Conservation (phyloP, 768 basidiomycete genomes). For the Stropharia rugosoannulata region DNA sequence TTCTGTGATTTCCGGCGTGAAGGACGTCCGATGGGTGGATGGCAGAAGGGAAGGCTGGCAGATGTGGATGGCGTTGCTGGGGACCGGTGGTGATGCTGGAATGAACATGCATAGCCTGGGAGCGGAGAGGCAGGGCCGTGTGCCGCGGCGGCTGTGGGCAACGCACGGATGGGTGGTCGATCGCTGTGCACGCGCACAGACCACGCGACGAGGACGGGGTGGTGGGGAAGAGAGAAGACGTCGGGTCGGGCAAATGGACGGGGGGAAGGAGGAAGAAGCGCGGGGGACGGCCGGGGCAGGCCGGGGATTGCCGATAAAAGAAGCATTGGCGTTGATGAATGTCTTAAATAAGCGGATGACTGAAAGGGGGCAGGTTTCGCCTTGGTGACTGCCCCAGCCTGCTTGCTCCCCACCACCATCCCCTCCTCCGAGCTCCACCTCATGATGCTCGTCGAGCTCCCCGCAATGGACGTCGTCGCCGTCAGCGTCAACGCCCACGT, state of each 20-base stretch:
- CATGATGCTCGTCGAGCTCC: constrained; percentile 22
- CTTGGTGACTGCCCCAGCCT: constrained; percentile 11
- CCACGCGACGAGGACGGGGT: neutral
- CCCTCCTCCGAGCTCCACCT: neutral
- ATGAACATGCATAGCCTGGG: too few relatives aligned
- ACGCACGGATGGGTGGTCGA: neutral
- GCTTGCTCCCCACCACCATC: constrained; percentile 2
- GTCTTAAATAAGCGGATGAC: neutral
- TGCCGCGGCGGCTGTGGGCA: too few relatives aligned
- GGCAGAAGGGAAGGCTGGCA: too few relatives aligned
- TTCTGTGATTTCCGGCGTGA: too few relatives aligned
- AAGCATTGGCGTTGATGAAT: neutral
- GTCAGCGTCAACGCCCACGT: neutral
- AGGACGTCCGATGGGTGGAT: too few relatives aligned
- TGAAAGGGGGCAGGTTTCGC: neutral
- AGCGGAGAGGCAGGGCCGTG: too few relatives aligned
- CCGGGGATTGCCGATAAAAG: neutral
- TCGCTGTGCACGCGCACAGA: neutral
- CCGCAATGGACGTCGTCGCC: constrained; percentile 14
- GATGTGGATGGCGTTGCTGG: too few relatives aligned
- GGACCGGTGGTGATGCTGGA: too few relatives aligned
- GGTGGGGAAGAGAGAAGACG: too few relatives aligned
- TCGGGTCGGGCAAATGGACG: neutral
- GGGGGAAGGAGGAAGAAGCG: neutral
- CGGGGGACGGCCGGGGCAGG: neutral